Evolutionary conservation across 768 basidiomycete species (phyloP).

Genomic region (Tulasnella sp.): DNA sequence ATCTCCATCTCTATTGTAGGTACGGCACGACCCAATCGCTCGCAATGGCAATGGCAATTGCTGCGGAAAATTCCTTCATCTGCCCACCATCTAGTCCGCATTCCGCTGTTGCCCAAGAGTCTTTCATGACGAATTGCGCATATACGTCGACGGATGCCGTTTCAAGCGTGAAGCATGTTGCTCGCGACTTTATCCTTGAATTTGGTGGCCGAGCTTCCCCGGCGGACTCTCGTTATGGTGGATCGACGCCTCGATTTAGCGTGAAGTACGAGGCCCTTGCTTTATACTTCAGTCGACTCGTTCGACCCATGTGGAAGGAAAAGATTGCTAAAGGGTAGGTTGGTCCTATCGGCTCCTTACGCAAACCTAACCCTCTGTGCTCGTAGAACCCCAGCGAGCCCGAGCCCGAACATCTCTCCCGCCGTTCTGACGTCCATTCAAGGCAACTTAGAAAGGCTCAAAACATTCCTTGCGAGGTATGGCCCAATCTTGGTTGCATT

Average conservation of each 20-base stretch:
- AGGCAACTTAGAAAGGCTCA: conserved; percentile 75
- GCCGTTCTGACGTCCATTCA: conserved; percentile 68
- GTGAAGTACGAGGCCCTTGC: conserved; percentile 88
- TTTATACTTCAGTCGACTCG: conserved; percentile 80
- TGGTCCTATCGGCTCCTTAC: not conserved
- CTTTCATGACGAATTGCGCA: conserved; percentile 38
- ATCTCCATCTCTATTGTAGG: conserved; percentile 49
- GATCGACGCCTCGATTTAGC: conserved; percentile 64
- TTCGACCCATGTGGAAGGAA: conserved; percentile 85
- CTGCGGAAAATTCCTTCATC: conserved; percentile 80
- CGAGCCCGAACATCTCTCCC: conserved; percentile 68
- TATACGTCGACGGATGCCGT: conserved; percentile 52
- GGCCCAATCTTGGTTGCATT: not conserved
- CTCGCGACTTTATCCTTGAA: conserved; percentile 32
- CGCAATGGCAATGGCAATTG: conserved; percentile 86
- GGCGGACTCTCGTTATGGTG: conserved; percentile 27
- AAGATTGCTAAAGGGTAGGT: conserved; percentile 73
- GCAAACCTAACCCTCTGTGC: not conserved
- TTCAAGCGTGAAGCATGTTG: conserved; percentile 12
- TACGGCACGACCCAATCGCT: conserved; percentile 92
- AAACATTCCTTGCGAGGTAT: conserved; percentile 55
- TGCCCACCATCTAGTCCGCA: conserved; percentile 25
- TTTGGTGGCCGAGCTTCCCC: conserved; percentile 31
- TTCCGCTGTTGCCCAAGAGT: conserved; percentile 32
- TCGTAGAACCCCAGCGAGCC: conserved; percentile 39